Conservation (phyloP, 257 asterid species). For the Lantana camara region DNA sequence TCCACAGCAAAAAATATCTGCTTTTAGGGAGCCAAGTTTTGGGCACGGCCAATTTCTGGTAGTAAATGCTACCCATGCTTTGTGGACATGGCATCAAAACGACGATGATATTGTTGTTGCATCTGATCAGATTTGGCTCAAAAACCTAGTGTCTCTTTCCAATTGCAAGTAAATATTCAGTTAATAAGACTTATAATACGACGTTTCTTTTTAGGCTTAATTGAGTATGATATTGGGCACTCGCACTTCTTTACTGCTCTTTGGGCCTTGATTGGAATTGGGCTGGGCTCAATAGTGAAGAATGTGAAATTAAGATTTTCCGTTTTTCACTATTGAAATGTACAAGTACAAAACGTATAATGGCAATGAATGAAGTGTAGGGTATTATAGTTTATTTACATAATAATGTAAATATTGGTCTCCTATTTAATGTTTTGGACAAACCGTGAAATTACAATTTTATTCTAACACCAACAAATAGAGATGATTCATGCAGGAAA, state of each 20-base stretch:
- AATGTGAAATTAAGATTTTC: too few relatives aligned
- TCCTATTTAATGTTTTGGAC: too few relatives aligned
- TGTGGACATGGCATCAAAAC: conserved; percentile 84
- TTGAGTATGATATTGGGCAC: too few relatives aligned
- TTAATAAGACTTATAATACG: too few relatives aligned
- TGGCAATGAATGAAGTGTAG: conserved; percentile 16
- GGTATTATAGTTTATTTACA: background rate
- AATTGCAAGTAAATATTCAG: conserved; percentile 26
- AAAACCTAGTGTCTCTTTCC: conserved; percentile 39
- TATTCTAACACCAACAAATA: too few relatives aligned
- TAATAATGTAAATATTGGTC: conserved; percentile 33
- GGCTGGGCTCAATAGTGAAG: too few relatives aligned
- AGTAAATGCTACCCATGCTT: conserved; percentile 64
- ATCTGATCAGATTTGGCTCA: conserved; percentile 63
- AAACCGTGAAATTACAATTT: too few relatives aligned
- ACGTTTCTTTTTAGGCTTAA: too few relatives aligned
- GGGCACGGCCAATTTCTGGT: conserved; percentile 74
- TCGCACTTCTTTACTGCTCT: too few relatives aligned
- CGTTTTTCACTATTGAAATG: conserved; percentile 1
- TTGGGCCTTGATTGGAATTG: too few relatives aligned
- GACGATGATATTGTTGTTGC: conserved; percentile 45
- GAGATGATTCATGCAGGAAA: too few relatives aligned
- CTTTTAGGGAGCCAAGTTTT: conserved; percentile 81
- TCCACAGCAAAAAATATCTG: conserved; percentile 63
- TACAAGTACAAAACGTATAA: conserved; percentile 16